These are phyloP conservation scores for Lodderomyces theae DNA, from an alignment of 1,139 yeast species.

Conservation along the genomic window DNA sequence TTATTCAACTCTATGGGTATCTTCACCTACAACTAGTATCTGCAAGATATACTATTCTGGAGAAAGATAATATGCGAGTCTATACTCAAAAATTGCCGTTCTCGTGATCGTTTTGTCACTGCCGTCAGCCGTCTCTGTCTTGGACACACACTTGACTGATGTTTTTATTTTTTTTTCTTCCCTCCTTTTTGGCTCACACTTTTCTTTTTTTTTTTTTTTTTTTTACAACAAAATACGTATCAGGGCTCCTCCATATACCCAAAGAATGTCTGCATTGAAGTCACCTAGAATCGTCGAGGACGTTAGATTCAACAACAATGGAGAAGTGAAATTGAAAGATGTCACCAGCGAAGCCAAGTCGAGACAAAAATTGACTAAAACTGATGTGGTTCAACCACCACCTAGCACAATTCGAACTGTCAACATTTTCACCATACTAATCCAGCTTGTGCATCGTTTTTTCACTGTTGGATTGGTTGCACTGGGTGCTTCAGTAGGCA, in stretches of 20 bases:
- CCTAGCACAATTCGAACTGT: slow-evolving; percentile 13
- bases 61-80: no score
- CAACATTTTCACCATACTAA: slow-evolving; percentile 10
- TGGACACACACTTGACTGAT: no score
- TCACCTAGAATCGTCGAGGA: slow-evolving; percentile 13
- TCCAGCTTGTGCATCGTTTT: slow-evolving; percentile 12
- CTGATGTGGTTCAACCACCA: slow-evolving; percentile 8
- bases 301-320: slow-evolving; percentile 12
- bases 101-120: no score
- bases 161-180: no score
- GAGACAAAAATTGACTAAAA: slow-evolving; percentile 4
- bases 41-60: no score
- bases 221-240: slow-evolving; percentile 6
- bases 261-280: slow-evolving; percentile 5
- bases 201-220: neutral
- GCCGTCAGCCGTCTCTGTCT: no score
- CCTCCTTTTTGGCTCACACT: neutral
- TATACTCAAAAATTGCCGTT: no score
- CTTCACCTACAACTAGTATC: no score
- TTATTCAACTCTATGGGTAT: no score
- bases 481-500: slow-evolving; percentile 6
- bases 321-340: slow-evolving; percentile 10
- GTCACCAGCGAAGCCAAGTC: slow-evolving; percentile 9
- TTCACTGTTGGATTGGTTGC: slow-evolving; percentile 7
- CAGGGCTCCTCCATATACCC: no score